Evolutionary conservation across 305 asterid genomes (phyloP).

Genomic region (Fraxinus nigra): DNA sequence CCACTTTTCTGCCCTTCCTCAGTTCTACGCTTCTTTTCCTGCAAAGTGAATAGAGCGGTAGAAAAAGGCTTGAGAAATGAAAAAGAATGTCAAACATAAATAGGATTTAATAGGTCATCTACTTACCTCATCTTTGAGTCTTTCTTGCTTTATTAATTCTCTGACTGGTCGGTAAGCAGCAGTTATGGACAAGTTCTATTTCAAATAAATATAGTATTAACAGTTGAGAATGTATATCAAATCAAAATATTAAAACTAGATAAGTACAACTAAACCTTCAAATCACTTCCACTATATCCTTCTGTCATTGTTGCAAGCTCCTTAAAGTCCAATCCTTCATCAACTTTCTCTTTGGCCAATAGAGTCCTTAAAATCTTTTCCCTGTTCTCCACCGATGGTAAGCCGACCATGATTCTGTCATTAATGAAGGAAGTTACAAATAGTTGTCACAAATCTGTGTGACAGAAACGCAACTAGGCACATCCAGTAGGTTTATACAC

Average conservation of each 20-base stretch:
- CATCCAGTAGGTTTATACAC: not conserved
- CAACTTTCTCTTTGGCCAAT: slow-evolving; percentile 69
- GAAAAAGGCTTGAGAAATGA: slow-evolving; percentile 5
- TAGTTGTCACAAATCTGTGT: slow-evolving; percentile 13
- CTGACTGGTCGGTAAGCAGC: slow-evolving; percentile 81
- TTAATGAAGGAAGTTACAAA: not conserved
- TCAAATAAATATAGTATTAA: slow-evolving; percentile 17
- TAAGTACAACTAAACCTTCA: slow-evolving; percentile 51
- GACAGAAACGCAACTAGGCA: not conserved
- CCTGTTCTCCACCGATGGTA: slow-evolving; percentile 72
- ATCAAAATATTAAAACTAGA: slow-evolving; percentile 8
- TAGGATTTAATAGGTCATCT: not conserved
- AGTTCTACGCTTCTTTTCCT: slow-evolving; percentile 50
- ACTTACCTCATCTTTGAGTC: slow-evolving; percentile 45
- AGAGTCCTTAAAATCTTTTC: slow-evolving; percentile 71
- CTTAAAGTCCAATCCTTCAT: slow-evolving; percentile 49
- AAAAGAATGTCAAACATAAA: not conserved
- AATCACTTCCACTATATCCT: slow-evolving; percentile 88
- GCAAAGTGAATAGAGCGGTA: slow-evolving; percentile 9
- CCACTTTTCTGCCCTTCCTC: slow-evolving; percentile 31
- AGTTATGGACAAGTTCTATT: slow-evolving; percentile 69
- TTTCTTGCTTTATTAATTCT: slow-evolving; percentile 62
- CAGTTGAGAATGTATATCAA: not conserved
- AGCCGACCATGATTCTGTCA: slow-evolving; percentile 80
- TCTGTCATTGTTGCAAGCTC: slow-evolving; percentile 77